Conservation (phyloP, 2,329 filamentous ascomycete species). For the Coleophoma cylindrospora region DNA sequence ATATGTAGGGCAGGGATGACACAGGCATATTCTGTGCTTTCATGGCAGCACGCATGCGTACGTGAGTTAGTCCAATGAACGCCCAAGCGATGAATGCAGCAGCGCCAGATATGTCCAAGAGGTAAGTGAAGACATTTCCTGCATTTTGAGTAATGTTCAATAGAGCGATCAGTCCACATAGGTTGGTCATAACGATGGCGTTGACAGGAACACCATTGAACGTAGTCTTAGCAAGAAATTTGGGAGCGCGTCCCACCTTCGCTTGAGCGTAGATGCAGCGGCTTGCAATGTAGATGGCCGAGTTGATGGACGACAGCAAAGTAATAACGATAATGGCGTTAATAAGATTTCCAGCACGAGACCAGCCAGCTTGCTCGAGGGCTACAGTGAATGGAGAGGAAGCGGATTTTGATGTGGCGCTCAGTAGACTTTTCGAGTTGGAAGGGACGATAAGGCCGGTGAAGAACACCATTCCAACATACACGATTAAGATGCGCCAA, state of each 20-base stretch:
- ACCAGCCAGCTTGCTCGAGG: slow-evolving; percentile 23
- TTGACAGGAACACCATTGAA: slow-evolving; percentile 51
- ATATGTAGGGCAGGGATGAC: slow-evolving; percentile 38
- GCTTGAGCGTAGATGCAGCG: slow-evolving; percentile 28
- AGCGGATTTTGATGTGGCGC: slow-evolving; percentile 22
- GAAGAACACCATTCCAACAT: slow-evolving; percentile 32
- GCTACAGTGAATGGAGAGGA: slow-evolving; percentile 28
- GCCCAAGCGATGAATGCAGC: slow-evolving; percentile 32
- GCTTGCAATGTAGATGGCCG: slow-evolving; percentile 26
- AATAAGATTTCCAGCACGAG: slow-evolving; percentile 22
- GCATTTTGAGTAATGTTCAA: slow-evolving; percentile 51
- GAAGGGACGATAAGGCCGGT: slow-evolving; percentile 23
- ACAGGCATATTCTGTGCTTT: slow-evolving; percentile 29
- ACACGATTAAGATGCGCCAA: slow-evolving; percentile 56
- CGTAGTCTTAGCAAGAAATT: slow-evolving; percentile 40
- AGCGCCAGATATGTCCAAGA: slow-evolving; percentile 41
- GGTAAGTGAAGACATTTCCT: slow-evolving; percentile 50
- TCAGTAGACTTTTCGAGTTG: slow-evolving; percentile 29
- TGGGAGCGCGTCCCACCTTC: slow-evolving; percentile 40
- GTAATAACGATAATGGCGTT: slow-evolving; percentile 31
- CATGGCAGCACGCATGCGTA: slow-evolving; percentile 34
- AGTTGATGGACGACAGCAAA: slow-evolving; percentile 29
- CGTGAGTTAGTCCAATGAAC: slow-evolving; percentile 33
- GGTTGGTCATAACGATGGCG: slow-evolving; percentile 47
- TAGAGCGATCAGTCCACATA: slow-evolving; percentile 56